Evolutionary conservation across 2,329 filamentous ascomycete genomes (phyloP).

Genomic region (Dothideomycetes sp.): DNA sequence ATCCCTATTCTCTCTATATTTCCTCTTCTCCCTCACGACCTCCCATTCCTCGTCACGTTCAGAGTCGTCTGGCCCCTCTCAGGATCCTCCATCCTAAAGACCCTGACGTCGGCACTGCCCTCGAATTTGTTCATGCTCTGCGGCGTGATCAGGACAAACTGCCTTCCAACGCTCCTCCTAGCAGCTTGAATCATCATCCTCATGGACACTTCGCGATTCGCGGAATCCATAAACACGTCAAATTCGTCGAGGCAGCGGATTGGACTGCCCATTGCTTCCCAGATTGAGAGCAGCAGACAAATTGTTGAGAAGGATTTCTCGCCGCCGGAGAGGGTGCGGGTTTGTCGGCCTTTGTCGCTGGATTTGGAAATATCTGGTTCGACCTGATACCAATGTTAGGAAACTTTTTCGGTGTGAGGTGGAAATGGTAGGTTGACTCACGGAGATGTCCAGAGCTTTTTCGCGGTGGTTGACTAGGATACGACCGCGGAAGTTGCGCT

Average conservation of each 20-base stretch:
- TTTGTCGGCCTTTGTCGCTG: constrained; percentile 63
- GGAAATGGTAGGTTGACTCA: too few relatives aligned
- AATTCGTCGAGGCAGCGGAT: constrained; percentile 95
- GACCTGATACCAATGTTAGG: constrained; percentile 32
- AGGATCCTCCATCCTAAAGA: constrained; percentile 55
- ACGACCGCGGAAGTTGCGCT: constrained; percentile 78
- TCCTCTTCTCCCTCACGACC: not conserved
- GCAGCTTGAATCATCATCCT: constrained; percentile 87
- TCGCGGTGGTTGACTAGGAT: constrained; percentile 67
- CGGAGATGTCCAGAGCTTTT: constrained; percentile 68
- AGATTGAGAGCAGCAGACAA: constrained; percentile 82
- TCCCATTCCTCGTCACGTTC: not conserved
- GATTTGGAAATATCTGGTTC: constrained; percentile 61
- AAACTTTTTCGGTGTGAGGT: too few relatives aligned
- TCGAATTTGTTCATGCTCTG: constrained; percentile 59
- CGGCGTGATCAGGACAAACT: constrained; percentile 94
- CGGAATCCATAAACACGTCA: constrained; percentile 98
- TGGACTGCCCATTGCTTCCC: constrained; percentile 96
- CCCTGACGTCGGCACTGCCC: constrained; percentile 62
- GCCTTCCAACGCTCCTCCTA: constrained; percentile 74
- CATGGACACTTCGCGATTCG: constrained; percentile 88
- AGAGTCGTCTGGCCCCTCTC: constrained; percentile 42
- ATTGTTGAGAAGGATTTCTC: constrained; percentile 98
- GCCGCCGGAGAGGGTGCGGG: constrained; percentile 87
- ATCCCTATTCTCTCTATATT: too few relatives aligned